phyloP scores from a whole-genome alignment of 2,329 filamentous ascomycete genomes.

The Fusarium sp. region DNA sequence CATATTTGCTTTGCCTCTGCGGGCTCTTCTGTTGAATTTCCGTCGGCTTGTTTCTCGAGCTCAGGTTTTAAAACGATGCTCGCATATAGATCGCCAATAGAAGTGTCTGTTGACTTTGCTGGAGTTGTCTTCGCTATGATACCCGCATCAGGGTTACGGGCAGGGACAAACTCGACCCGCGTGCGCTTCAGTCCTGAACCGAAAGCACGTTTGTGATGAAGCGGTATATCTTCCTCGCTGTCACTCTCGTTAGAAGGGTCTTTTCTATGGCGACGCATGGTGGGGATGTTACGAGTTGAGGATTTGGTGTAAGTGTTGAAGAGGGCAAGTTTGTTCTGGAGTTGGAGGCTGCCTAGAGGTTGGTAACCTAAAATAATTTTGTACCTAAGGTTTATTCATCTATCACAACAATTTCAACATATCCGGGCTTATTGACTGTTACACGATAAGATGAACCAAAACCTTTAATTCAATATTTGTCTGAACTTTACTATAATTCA shows the following conservation, averaged over 20 bases:
- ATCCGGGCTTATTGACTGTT: not conserved
- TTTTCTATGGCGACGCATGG: slow-evolving; percentile 49
- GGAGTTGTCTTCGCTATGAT: slow-evolving; percentile 37
- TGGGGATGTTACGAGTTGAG: not conserved
- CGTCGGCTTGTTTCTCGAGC: slow-evolving; percentile 16
- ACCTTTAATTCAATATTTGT: not conserved
- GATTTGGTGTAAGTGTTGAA: slow-evolving; percentile 2
- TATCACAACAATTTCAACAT: not conserved
- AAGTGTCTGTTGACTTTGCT: slow-evolving; percentile 36
- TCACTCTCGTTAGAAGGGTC: slow-evolving; percentile 47
- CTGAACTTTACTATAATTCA: not conserved
- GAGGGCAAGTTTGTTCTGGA: slow-evolving; percentile 12
- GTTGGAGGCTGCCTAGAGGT: not conserved
- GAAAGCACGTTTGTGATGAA: slow-evolving; percentile 67
- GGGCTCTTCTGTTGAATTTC: slow-evolving; percentile 37
- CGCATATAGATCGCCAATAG: slow-evolving; percentile 71
- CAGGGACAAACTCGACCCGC: slow-evolving; percentile 69
- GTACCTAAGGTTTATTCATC: not conserved
- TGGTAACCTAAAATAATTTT: slow-evolving; percentile 9
- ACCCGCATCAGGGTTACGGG: slow-evolving; percentile 56
- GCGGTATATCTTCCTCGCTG: slow-evolving; percentile 62
- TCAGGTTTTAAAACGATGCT: slow-evolving; percentile 69
- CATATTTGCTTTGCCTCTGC: slow-evolving; percentile 48
- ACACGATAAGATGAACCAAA: not conserved
- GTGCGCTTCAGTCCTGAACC: slow-evolving; percentile 69